phyloP scores from a whole-genome alignment of 257 asterid species.

The Capsicum rhomboideum region DNA sequence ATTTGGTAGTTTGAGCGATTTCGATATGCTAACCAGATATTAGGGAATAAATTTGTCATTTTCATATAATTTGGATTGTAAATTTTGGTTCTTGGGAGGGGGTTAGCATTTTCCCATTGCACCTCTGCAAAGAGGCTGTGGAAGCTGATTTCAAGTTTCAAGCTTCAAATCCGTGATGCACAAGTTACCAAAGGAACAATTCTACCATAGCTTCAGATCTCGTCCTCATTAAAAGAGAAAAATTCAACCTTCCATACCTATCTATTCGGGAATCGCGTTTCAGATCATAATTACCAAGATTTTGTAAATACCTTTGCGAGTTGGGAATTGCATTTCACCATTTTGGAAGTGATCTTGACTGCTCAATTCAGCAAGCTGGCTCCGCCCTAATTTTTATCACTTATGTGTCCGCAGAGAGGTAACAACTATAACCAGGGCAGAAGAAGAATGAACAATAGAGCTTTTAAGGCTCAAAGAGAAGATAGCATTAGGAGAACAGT shows the following conservation, averaged over 20 bases:
- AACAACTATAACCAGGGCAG: slow-evolving; percentile 52
- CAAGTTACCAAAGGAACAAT: background rate
- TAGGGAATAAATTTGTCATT: background rate
- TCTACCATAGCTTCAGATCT: background rate
- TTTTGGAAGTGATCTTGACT: background rate
- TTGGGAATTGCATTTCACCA: background rate
- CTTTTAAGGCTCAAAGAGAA: slow-evolving; percentile 81
- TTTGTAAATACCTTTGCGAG: background rate
- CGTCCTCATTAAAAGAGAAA: background rate
- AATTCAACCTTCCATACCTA: background rate
- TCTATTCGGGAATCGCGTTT: background rate
- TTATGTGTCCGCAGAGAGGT: slow-evolving; percentile 47
- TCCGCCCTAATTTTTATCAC: background rate
- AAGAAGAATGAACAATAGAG: slow-evolving; percentile 59
- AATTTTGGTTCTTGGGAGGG: no score
- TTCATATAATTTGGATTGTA: background rate
- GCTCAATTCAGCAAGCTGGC: background rate
- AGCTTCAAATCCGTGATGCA: background rate
- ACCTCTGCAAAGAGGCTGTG: background rate
- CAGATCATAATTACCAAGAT: background rate
- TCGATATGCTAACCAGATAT: background rate
- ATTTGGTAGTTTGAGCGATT: background rate
- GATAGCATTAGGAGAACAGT: slow-evolving; percentile 86
- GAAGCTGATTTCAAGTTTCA: background rate
- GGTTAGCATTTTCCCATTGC: background rate